Conservation (phyloP, 805 yeast genomes). For the Sugiyamaella valdiviana region DNA sequence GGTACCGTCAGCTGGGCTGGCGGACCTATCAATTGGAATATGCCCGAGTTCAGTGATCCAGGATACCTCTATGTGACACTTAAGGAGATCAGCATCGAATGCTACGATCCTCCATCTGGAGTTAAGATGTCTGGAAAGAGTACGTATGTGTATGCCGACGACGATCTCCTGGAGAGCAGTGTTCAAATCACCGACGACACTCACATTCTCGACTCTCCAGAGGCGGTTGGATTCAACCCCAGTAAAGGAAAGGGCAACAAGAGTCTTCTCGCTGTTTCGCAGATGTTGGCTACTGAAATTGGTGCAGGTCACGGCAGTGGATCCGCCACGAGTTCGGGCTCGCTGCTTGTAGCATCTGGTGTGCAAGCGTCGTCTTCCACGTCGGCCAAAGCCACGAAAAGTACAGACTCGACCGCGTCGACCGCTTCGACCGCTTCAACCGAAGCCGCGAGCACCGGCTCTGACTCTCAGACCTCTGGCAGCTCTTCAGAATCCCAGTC, state of each 20-base stretch:
- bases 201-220: conserved; percentile 53
- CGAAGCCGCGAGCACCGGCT: conserved; percentile 3
- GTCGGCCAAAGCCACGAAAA: conserved; percentile 2
- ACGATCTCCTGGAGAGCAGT: conserved; percentile 37
- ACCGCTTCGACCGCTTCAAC: conserved; percentile 1
- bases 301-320: conserved; percentile 11
- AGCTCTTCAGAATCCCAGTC: conserved; percentile 14
- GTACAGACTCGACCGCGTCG: not conserved
- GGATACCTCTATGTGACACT: conserved; percentile 75
- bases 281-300: conserved; percentile 10
- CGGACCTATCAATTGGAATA: conserved; percentile 78
- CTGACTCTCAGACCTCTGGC: conserved; percentile 15
- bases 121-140: conserved; percentile 40
- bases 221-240: conserved; percentile 47
- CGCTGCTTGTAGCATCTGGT: conserved; percentile 13
- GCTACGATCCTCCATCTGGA: conserved; percentile 66
- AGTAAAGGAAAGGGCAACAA: conserved; percentile 20
- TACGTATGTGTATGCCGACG: conserved; percentile 51
- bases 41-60: conserved; percentile 59
- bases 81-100: conserved; percentile 52
- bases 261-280: conserved; percentile 13
- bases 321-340: not conserved
- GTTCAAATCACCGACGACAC: conserved; percentile 57
- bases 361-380: conserved; percentile 6
- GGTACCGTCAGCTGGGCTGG: conserved; percentile 82